Percentiles rank a stretch among this genome's conserved stretches.
Evolutionary conservation across 1,284 basidiomycete genomes (phyloP).

Genomic region (Trametes pubescens): DNA sequence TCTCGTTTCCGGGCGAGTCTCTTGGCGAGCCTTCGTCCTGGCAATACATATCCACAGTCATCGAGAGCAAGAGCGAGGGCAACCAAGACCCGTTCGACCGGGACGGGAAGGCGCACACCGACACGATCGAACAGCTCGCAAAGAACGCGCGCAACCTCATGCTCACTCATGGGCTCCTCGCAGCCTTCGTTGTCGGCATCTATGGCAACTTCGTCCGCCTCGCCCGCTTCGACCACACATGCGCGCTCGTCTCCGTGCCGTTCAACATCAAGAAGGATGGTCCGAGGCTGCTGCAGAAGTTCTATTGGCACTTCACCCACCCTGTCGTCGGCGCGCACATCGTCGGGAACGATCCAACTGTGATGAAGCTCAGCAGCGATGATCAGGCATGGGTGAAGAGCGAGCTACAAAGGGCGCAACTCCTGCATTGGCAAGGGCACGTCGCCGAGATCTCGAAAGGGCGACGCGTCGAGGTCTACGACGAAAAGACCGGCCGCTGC

Average conservation of each 20-base stretch:
- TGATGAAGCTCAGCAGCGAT: background rate
- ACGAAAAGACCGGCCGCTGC: conserved; percentile 16
- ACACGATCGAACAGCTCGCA: conserved; percentile 10
- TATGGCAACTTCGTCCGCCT: conserved; percentile 22
- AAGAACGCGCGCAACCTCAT: conserved; percentile 23
- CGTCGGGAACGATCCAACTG: conserved; percentile 20
- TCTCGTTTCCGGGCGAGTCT: conserved; percentile 9
- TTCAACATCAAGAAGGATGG: conserved; percentile 1
- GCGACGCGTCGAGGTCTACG: conserved; percentile 18
- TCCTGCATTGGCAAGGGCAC: conserved; percentile 5
- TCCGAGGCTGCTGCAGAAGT: conserved; percentile 8
- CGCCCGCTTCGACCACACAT: conserved; percentile 25
- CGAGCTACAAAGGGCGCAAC: conserved; percentile 1
- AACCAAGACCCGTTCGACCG: conserved; percentile 3
- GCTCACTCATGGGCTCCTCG: conserved; percentile 14
- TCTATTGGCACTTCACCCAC: conserved; percentile 23
- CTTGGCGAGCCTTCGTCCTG: background rate
- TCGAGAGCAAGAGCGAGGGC: conserved; percentile 5
- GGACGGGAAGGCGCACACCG: background rate
- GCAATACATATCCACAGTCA: conserved; percentile 7
- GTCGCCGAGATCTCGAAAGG: conserved; percentile 7
- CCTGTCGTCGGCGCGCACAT: conserved; percentile 12
- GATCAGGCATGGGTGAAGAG: conserved; percentile 13
- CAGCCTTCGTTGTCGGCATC: conserved; percentile 23
- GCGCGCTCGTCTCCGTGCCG: conserved; percentile 10